Conservation (phyloP, 1,284 basidiomycete species). For the Apiotrichum akiyoshidainum region DNA sequence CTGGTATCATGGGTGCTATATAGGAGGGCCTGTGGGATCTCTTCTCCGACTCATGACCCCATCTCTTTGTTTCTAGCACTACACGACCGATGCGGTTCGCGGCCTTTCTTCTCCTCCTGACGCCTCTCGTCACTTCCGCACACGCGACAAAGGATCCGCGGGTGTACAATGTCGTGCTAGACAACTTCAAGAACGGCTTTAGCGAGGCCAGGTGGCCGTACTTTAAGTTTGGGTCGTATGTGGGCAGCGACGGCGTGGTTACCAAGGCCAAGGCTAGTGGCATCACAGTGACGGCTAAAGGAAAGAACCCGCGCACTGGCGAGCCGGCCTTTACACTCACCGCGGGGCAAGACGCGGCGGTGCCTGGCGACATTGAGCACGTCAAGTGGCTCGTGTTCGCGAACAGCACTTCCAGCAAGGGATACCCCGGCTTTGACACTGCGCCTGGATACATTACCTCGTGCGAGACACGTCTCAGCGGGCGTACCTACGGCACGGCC, state of each 20-base stretch:
- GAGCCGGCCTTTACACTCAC: conserved; percentile 5
- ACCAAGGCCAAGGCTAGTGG: not conserved
- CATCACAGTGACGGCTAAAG: not conserved
- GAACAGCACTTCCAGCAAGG: not conserved
- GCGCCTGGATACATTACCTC: not conserved
- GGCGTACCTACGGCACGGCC: not conserved
- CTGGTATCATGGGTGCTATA: no score
- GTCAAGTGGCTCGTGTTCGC: conserved; percentile 11
- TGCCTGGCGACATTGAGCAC: conserved; percentile 10
- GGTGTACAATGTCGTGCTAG: not conserved
- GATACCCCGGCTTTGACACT: conserved; percentile 11
- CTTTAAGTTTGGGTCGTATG: conserved; percentile 1
- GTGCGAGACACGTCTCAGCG: not conserved
- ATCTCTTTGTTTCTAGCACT: no score
- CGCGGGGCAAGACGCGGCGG: not conserved
- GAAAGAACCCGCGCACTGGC: not conserved
- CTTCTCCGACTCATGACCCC: no score
- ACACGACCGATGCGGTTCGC: no score
- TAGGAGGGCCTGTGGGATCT: no score
- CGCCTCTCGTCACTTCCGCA: no score
- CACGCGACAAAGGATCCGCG: no score
- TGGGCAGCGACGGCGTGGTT: conserved; percentile 5
- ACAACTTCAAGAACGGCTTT: not conserved
- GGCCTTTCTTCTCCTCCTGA: no score
- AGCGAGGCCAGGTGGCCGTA: conserved; percentile 3